Conservation (phyloP, 306 rosid species). For the Ammopiptanthus mongolicus region DNA sequence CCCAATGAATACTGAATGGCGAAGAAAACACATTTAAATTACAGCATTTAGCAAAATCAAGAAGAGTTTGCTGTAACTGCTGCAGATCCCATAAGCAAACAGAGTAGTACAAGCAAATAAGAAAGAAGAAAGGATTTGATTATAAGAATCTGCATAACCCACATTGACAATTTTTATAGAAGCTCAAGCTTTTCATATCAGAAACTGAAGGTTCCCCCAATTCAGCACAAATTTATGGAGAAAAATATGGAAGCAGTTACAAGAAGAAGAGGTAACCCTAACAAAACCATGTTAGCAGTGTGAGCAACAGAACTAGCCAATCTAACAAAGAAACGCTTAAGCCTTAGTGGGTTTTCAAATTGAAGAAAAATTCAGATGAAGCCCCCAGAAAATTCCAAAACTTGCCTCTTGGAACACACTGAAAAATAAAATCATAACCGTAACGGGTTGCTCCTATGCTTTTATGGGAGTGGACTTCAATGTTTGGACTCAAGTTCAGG, state of each 20-base stretch:
- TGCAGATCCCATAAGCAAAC: constrained; percentile 14
- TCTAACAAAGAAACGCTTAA: constrained; percentile 20
- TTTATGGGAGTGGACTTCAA: constrained; percentile 23
- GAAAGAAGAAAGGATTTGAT: not conserved
- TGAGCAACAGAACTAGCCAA: not conserved
- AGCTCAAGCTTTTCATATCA: constrained; percentile 14
- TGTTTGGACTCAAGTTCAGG: constrained; percentile 27
- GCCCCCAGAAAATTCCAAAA: constrained; percentile 35
- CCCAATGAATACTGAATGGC: not conserved
- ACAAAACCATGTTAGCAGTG: constrained; percentile 22
- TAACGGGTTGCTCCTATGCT: constrained; percentile 4
- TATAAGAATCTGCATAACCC: constrained; percentile 4
- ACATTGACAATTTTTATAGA: not conserved
- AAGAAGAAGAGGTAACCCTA: constrained; percentile 23
- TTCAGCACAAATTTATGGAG: constrained; percentile 13
- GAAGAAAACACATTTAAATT: constrained; percentile 13
- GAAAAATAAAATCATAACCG: not conserved
- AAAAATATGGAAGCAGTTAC: constrained; percentile 18
- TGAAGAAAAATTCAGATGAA: constrained; percentile 34
- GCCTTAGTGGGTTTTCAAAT: constrained; percentile 47
- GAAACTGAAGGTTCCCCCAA: constrained; percentile 3
- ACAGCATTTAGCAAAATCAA: not conserved
- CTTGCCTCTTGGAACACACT: constrained; percentile 30
- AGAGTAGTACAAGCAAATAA: not conserved
- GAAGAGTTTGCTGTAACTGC: not conserved